phyloP scores from a whole-genome alignment of 257 asterid species.

The Leonotis leonurus region DNA sequence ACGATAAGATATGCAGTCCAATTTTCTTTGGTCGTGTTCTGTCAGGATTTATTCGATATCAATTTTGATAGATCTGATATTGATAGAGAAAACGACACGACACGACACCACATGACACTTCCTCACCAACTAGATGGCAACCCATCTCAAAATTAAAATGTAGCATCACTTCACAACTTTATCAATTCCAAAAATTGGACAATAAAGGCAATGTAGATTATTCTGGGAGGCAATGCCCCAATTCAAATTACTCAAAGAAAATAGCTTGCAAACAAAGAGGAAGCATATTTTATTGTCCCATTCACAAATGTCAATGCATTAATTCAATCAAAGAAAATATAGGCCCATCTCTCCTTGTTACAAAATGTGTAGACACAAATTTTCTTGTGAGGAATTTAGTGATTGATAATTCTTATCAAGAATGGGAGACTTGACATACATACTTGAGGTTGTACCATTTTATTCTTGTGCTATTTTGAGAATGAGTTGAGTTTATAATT shows the following conservation, averaged over 20 bases:
- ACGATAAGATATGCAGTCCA: too few relatives aligned
- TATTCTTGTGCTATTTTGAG: slow-evolving; percentile 6
- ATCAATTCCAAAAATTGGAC: neutral
- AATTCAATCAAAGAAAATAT: neutral
- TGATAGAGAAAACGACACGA: too few relatives aligned
- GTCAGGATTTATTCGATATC: too few relatives aligned
- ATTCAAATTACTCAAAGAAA: slow-evolving; percentile 3
- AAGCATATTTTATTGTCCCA: slow-evolving; percentile 9
- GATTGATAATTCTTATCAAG: neutral
- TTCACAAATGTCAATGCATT: neutral
- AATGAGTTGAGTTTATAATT: neutral
- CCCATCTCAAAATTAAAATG: neutral
- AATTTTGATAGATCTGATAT: too few relatives aligned
- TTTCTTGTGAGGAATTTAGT: neutral
- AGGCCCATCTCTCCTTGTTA: neutral
- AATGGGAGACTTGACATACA: slow-evolving; percentile 5
- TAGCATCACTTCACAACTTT: neutral
- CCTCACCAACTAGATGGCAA: neutral
- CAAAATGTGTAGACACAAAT: neutral
- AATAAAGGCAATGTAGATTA: neutral
- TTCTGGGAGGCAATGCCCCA: neutral
- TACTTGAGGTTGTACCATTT: neutral
- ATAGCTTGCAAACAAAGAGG: neutral
- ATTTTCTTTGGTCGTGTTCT: too few relatives aligned
- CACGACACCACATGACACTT: neutral